Base-by-base conservation (phyloP, 2,329 filamentous ascomycete species). In the Stylonectria norvegica region DNA sequence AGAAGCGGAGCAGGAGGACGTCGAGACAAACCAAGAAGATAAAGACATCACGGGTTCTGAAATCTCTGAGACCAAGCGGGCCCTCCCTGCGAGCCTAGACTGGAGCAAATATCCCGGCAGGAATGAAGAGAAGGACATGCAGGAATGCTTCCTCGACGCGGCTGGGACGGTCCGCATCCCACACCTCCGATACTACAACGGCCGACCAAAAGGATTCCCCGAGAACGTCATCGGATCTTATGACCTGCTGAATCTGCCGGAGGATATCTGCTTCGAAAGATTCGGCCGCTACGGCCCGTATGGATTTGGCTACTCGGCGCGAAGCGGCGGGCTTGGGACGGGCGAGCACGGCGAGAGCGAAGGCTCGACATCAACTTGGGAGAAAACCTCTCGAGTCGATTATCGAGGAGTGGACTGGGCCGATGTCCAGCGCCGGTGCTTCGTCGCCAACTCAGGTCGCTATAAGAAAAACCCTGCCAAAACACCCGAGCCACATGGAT, bases 221-320 rank as follows among this genome's bases (percentile, higher is more conserved):
- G 80, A 93, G 34, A 79, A 89, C 43, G 79, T 87, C 2, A 78
- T 91, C 57, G 93, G 93, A n/a, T 95, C 89, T 0, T 90, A 95
- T 56, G 81, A 89, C 8, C 64, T 91, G 28, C 66, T 97, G 10
- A 84, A 82, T 1, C 69, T 97, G 23, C 79, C 85, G 14, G 80
- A 94, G 50, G 85, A 95, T 56, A 79, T 96, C 33, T 98, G 93
- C 67, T 96, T 95, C 59, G 93, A 98, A 53, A 78, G 93, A 2
- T 95, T 87, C 60, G 91, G 91, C 3, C 79, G 89, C 48, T 79
- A 93, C 20, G 90, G 88, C 0, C 86, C 91, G 0, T 98, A 98
- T 54, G 91, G 91, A 0, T 79, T 89, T 46, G 91, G 91, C 7
- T 97, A 97, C 62, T 87, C 85, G 20, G 71, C 76, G 22, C 81